Evolutionary conservation across 345 rosid genomes (phyloP), one percentile per base, ranked within the genome.

Genomic region (Salix koriyanagi): DNA sequence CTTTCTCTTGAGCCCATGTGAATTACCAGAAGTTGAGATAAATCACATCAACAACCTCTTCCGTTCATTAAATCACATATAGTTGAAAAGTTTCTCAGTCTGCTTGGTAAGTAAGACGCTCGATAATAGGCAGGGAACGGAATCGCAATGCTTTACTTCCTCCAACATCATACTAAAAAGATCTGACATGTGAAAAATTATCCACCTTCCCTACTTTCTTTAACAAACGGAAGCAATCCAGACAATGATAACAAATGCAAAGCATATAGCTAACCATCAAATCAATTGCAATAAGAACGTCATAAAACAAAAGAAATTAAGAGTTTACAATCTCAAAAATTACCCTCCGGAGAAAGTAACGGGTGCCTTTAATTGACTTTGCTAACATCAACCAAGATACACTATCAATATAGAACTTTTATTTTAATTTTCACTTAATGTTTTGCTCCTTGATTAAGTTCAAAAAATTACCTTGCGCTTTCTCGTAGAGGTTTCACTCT

Each of bases 401-500:
- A 65, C 23, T 72, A 48, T 42, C 36, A 65, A 65, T 32, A 30
- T 65, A 5, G 11, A 65, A 6, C 68, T 46, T n/a, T 25, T 14
- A 52, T 3, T 46, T 44, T 67, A 58, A 18, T 36, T 72, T 71
- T n/a, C 58, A 41, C 30, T 26, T 21, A 7, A 64, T 32, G n/a
- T 30, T 32, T 64, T 64, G 32, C 67, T 21, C 60, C 60, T 52
- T 8, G n/a, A 52, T 56, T 23, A 19, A 68, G 44, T 28, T 30
- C 44, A 6, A 12, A 46, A 11, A 77, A 76, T 77, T 80, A 91
- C 94, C 97, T 86, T 85, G 26, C 72, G 28, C 67, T 85, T 87
- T 72, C 66, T 74, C 32, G n/a, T 25, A 18, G 86, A 32, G 74
- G 42, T 56, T 68, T 36, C 78, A 56, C 74, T 79, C 70, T 79